These are phyloP conservation scores for Cucumis hystrix DNA, from an alignment of 306 rosid genomes.

Conservation along the genomic window DNA sequence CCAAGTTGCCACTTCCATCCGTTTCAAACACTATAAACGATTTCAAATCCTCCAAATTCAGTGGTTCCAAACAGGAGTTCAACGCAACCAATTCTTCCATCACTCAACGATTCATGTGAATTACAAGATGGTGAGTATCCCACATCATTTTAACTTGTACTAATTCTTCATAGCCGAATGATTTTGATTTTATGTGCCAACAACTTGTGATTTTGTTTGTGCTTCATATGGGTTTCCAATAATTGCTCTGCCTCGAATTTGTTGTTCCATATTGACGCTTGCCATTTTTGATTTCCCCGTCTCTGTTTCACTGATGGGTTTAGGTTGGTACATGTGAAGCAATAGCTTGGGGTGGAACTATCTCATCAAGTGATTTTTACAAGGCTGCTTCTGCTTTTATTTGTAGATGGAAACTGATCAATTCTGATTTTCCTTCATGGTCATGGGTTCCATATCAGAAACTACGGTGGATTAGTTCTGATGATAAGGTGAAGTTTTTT, in stretches of 20 bases:
- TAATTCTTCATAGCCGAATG: neutral
- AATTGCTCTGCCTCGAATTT: neutral
- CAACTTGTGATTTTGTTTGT: neutral
- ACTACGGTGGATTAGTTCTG: slow-evolving; percentile 20
- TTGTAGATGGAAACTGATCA: slow-evolving; percentile 40
- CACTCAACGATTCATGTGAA: neutral
- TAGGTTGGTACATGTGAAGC: neutral
- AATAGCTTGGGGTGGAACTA: slow-evolving; percentile 48
- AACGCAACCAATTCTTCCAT: neutral
- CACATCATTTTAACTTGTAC: neutral
- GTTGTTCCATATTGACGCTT: neutral
- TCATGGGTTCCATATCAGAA: slow-evolving; percentile 37
- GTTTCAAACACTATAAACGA: too few species aligned
- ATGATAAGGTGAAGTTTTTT: slow-evolving; percentile 18
- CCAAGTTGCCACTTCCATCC: too few species aligned
- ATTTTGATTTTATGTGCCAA: neutral
- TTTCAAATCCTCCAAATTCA: too few species aligned
- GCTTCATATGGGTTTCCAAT: neutral
- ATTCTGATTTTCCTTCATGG: slow-evolving; percentile 49
- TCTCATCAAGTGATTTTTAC: slow-evolving; percentile 39
- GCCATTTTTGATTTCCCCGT: neutral
- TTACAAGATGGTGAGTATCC: neutral
- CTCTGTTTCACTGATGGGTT: neutral
- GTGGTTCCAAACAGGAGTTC: neutral
- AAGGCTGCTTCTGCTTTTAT: slow-evolving; percentile 41